phyloP scores from a whole-genome alignment of 2,329 filamentous ascomycete genomes.

The Aspergillus versicolor region DNA sequence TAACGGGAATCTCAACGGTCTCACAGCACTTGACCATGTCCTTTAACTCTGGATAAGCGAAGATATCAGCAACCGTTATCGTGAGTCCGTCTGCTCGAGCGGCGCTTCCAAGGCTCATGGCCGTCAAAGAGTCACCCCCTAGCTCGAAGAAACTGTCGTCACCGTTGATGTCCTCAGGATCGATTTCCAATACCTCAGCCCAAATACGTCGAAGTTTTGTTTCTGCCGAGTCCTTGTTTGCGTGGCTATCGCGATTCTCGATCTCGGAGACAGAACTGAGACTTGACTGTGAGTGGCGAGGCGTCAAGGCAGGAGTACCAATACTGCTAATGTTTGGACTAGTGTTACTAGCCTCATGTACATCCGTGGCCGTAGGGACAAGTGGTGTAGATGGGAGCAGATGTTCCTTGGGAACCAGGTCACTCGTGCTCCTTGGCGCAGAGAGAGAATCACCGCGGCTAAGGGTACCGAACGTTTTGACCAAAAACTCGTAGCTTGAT shows the following conservation, averaged over 20 bases:
- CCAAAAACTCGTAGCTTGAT: conserved; percentile 48
- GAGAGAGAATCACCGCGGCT: conserved; percentile 47
- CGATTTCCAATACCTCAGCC: conserved; percentile 40
- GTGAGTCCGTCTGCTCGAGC: conserved; percentile 30
- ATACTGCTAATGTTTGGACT: not conserved
- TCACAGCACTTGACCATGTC: conserved; percentile 43
- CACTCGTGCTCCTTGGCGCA: conserved; percentile 37
- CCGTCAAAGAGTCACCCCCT: conserved; percentile 50
- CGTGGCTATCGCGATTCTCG: not conserved
- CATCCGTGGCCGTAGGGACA: not conserved
- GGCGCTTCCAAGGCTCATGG: conserved; percentile 47
- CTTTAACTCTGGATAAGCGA: conserved; percentile 42
- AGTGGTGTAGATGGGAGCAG: no score
- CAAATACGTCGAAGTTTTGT: conserved; percentile 35
- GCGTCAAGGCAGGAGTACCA: not conserved
- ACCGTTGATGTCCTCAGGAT: conserved; percentile 37
- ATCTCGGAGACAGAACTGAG: not conserved
- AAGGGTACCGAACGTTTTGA: conserved; percentile 39
- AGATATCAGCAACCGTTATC: conserved; percentile 45
- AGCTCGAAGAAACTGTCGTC: conserved; percentile 49
- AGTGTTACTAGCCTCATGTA: not conserved
- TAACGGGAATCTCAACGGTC: not conserved
- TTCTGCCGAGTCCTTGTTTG: conserved; percentile 18
- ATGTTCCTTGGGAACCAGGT: not conserved
- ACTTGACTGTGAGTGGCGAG: not conserved